Base-by-base conservation (phyloP, 169 alveolate genomes). In the Eimeria necatrix region DNA sequence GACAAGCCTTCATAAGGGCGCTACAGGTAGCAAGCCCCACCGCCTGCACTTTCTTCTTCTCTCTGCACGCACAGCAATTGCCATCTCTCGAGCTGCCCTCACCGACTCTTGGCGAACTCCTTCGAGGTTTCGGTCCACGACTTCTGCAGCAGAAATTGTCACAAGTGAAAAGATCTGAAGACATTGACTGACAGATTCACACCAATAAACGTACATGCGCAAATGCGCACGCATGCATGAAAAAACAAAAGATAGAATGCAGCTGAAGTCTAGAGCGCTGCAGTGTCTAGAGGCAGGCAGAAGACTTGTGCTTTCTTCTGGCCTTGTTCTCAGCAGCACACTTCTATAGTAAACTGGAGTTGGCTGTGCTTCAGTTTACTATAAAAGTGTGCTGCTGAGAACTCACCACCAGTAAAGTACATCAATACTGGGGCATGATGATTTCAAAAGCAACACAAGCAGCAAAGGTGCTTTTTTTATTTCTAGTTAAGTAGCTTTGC, bases 11-110 rank as follows among this genome's bases (percentile, higher is more conserved):
- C 20, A 10, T 56, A 56, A 18, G 68, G 68, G 22, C 68, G 12
- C 68, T 18, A 10, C 68, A 56, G 22, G 68, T 14, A 56, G 2
- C 22, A n/a, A 18, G 41, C 52, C 90, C 56, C 52, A 52, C 90
- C 90, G 32, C 64, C 90, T 9, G 90, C 90, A 81, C 73, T 24
- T 81, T 6, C 90, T 81, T 32, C 90, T 81, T 48, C 90, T 14
- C 18, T 81, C 71, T 10, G 52, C 90, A 4, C 71, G 90, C 48
- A 22, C 68, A n/a, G 90, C 71, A 22, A 51, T 53, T 51, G 90
- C 68, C 8, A 81, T 18, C 52, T 81, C 90, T n/a, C 90, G 68
- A 51, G 90, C 71, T 22, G 90, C 90, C 51, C 90, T 46, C 18
- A 71, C 90, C 24, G 90, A 4, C 90, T 81, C 90, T 53, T 49